These are phyloP conservation scores for Diaporthe sp. DNA, from an alignment of 2,329 filamentous ascomycete genomes.

Conservation along the genomic window DNA sequence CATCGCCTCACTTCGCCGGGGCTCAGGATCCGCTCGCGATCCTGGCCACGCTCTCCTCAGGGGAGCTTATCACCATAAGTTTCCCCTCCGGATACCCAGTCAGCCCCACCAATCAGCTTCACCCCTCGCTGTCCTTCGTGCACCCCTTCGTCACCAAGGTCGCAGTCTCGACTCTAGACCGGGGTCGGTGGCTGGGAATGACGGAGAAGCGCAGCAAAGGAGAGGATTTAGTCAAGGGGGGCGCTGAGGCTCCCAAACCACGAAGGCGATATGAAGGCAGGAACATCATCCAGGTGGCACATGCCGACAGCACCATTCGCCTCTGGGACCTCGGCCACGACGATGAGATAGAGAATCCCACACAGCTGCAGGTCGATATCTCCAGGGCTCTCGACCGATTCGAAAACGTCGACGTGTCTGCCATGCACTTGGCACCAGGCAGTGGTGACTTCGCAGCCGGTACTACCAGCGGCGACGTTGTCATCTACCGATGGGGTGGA, in stretches of 20 bases:
- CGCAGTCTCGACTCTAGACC: conserved; percentile 77
- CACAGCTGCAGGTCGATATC: conserved; percentile 86
- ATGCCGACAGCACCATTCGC: conserved; percentile 91
- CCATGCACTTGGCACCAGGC: conserved; percentile 82
- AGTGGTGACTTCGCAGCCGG: conserved; percentile 90
- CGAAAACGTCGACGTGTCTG: conserved; percentile 79
- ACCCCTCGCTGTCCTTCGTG: conserved; percentile 86
- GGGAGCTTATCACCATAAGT: conserved; percentile 88
- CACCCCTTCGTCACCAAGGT: conserved; percentile 87
- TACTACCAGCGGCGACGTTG: conserved; percentile 82
- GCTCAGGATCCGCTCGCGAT: conserved; percentile 92
- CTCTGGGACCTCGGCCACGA: conserved; percentile 93
- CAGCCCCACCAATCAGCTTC: conserved; percentile 90
- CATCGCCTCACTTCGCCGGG: conserved; percentile 86
- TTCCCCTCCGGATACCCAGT: conserved; percentile 95
- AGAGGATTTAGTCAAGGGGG: conserved; percentile 81
- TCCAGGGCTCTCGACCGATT: conserved; percentile 84
- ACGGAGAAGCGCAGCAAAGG: conserved; percentile 85
- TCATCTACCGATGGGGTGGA: conserved; percentile 87
- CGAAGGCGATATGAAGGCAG: conserved; percentile 83
- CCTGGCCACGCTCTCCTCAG: conserved; percentile 82
- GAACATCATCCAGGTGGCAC: conserved; percentile 86
- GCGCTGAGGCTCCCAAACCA: conserved; percentile 75
- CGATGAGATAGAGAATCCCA: conserved; percentile 91
- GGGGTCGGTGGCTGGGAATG: conserved; percentile 89